Conservation (phyloP, 75 land plant species). For the Gnetum montanum region DNA sequence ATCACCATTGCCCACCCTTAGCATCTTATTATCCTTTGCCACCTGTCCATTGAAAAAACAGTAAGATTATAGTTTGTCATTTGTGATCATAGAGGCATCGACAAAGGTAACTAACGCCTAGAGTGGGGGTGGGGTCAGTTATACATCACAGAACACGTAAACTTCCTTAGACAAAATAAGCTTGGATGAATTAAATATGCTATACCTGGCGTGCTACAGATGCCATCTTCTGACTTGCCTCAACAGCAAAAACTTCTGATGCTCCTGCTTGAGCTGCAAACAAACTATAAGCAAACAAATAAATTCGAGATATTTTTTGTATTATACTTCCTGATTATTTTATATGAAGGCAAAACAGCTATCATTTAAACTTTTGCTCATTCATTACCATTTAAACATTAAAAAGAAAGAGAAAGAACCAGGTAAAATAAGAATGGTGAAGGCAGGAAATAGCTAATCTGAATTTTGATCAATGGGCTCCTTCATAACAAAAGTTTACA, state of each 20-base stretch:
- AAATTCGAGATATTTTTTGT: background rate
- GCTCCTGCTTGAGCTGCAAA: constrained; percentile 98
- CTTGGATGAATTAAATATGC: background rate
- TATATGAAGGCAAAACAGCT: too few species aligned
- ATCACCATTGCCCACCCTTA: constrained; percentile 9
- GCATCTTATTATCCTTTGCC: constrained; percentile 60
- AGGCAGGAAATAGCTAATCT: too few species aligned
- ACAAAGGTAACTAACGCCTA: background rate
- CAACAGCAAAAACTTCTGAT: constrained; percentile 77
- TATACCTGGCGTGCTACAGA: constrained; percentile 69
- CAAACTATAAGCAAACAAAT: constrained; percentile 40
- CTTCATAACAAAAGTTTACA: too few species aligned
- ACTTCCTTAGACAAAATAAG: background rate
- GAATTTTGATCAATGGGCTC: too few species aligned
- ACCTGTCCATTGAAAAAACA: constrained; percentile 29
- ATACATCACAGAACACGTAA: background rate
- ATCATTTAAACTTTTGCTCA: too few species aligned
- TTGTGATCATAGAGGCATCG: background rate
- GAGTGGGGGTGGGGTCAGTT: background rate
- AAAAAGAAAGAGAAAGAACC: too few species aligned
- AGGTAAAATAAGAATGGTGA: too few species aligned
- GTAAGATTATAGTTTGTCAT: too few species aligned
- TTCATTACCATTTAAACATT: too few species aligned
- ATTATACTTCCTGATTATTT: too few species aligned
- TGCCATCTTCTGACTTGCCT: constrained; percentile 93